Conservation (phyloP, 75 land plant genomes). For the Cryptomeria japonica region DNA sequence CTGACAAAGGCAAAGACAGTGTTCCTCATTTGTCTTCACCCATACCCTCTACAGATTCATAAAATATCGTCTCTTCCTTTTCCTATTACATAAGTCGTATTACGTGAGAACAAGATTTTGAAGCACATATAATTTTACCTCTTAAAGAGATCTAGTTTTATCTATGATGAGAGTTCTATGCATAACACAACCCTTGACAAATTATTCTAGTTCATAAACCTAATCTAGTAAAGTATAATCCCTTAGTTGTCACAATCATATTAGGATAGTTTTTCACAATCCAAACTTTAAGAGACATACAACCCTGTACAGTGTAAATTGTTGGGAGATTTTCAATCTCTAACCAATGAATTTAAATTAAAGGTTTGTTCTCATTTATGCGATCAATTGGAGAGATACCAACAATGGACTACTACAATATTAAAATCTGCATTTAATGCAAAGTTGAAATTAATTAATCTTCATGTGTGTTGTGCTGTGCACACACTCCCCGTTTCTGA, state of each 20-base stretch:
- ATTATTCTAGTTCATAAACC: not conserved
- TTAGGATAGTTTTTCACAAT: not conserved
- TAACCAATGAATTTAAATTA: too few relatives aligned
- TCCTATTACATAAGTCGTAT: not conserved
- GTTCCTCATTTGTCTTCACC: not conserved
- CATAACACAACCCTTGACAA: not conserved
- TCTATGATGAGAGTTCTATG: not conserved
- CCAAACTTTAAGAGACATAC: not conserved
- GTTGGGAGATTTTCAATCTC: too few relatives aligned
- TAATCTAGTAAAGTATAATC: not conserved
- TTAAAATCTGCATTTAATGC: too few relatives aligned
- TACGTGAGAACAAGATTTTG: not conserved
- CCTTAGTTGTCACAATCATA: not conserved
- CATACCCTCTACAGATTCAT: not conserved
- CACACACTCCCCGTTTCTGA: too few relatives aligned
- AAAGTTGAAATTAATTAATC: too few relatives aligned
- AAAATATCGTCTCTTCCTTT: not conserved
- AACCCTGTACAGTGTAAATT: not conserved
- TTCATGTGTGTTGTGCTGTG: too few relatives aligned
- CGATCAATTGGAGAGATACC: too few relatives aligned
- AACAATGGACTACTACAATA: too few relatives aligned
- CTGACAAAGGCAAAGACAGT: not conserved
- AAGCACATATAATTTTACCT: not conserved
- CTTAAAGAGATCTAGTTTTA: not conserved
- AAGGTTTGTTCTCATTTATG: too few relatives aligned